Evolutionary conservation across 2,329 filamentous ascomycete species (phyloP).

Genomic region (Botrytis deweyae): DNA sequence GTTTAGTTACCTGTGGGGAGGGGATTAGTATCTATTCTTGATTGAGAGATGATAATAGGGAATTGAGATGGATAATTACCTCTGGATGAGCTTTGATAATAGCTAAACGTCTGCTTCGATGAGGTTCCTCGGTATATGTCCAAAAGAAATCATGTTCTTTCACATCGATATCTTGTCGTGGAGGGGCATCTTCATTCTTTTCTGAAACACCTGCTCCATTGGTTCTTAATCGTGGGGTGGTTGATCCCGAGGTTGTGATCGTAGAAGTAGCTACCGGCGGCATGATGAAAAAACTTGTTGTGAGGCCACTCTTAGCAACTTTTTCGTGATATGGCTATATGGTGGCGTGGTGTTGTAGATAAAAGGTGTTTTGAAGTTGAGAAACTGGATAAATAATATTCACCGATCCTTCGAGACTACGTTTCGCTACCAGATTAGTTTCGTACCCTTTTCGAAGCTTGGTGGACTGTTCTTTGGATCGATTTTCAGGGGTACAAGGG

Average conservation of each 20-base stretch:
- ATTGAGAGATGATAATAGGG: background rate
- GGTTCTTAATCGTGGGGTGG: constrained; percentile 7
- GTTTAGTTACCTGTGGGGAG: constrained; percentile 74
- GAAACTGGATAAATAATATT: background rate
- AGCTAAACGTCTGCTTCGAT: constrained; percentile 82
- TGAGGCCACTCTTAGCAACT: background rate
- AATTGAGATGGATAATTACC: constrained; percentile 49
- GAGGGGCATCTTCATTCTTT: constrained; percentile 21
- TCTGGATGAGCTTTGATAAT: constrained; percentile 99
- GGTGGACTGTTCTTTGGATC: background rate
- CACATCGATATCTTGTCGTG: constrained; percentile 26
- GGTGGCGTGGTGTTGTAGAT: background rate
- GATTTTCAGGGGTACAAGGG: constrained; percentile 3
- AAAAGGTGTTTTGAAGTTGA: background rate
- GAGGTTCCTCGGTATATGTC: constrained; percentile 98
- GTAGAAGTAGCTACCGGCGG: constrained; percentile 19
- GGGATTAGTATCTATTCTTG: background rate
- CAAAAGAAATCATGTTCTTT: constrained; percentile 71
- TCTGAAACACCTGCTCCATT: background rate
- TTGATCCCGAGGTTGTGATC: constrained; percentile 7
- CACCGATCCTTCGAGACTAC: background rate
- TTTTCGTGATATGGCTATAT: background rate
- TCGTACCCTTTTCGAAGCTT: background rate
- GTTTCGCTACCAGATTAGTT: background rate
- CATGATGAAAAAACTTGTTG: constrained; percentile 1